phyloP scores from a whole-genome alignment of 1,139 yeast species.

The Hansenula anomala region DNA sequence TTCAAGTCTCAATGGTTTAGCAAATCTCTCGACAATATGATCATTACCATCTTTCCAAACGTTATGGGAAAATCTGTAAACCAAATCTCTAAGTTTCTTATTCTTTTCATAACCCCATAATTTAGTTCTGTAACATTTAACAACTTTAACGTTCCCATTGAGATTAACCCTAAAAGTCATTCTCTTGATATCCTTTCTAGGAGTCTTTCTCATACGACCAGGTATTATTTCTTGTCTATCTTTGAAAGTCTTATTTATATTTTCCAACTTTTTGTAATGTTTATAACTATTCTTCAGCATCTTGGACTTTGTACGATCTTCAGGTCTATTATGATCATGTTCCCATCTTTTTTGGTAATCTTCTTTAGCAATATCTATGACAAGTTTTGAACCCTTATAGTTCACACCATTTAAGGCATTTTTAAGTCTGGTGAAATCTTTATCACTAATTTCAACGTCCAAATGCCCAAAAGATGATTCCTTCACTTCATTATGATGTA shows the following conservation, averaged over 20 bases:
- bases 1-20: constrained; percentile 23
- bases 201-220: constrained; percentile 59
- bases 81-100: constrained; percentile 55
- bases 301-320: constrained; percentile 23
- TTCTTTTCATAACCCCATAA: constrained; percentile 87
- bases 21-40: constrained; percentile 61
- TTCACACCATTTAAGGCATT: constrained; percentile 60
- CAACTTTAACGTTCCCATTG: constrained; percentile 53
- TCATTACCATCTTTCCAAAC: constrained; percentile 83
- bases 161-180: constrained; percentile 65
- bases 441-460: constrained; percentile 47
- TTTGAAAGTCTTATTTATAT: constrained; percentile 33
- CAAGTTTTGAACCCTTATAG: constrained; percentile 68
- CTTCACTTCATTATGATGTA: constrained; percentile 38
- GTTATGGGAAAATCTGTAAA: constrained; percentile 55
- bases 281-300: constrained; percentile 33
- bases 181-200: constrained; percentile 45
- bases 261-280: constrained; percentile 35
- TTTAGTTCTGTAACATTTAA: constrained; percentile 64
- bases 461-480: constrained; percentile 52
- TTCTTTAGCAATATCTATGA: constrained; percentile 45
- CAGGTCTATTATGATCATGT: constrained; percentile 29
- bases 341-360: constrained; percentile 41
- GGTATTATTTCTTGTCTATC: constrained; percentile 45
- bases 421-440: constrained; percentile 43